These are phyloP conservation scores for Didymellaceae sp. DNA, from an alignment of 2,329 filamentous ascomycete species.

Conservation along the genomic window DNA sequence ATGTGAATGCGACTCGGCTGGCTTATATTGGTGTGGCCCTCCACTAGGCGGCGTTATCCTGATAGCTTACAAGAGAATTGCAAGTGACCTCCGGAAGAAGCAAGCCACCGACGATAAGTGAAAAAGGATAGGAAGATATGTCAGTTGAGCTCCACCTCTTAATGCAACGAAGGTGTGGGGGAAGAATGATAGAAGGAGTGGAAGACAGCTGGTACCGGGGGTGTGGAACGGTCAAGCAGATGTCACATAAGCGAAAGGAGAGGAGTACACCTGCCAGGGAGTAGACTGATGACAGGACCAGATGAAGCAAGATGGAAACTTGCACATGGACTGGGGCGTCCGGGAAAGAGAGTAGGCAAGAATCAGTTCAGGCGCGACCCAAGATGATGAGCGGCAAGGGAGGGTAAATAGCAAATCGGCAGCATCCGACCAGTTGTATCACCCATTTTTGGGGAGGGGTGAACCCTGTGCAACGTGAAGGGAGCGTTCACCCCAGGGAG, in stretches of 20 bases:
- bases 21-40: too few species aligned
- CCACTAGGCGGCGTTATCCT: too few species aligned
- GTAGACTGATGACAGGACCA: conserved; percentile 28
- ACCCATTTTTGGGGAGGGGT: conserved; percentile 29
- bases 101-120: conserved; percentile 16
- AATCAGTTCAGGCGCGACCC: conserved; percentile 37
- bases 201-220: conserved; percentile 29
- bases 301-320: conserved; percentile 29
- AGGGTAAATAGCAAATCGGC: conserved; percentile 34
- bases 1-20: too few species aligned
- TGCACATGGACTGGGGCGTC: conserved; percentile 28
- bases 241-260: conserved; percentile 40
- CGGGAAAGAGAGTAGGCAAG: conserved; percentile 29
- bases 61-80: neutral
- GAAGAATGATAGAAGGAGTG: conserved; percentile 28
- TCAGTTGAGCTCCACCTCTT: conserved; percentile 34
- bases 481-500: conserved; percentile 33
- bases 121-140: conserved; percentile 14
- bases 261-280: conserved; percentile 29
- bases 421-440: conserved; percentile 29
- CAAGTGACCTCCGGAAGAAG: neutral
- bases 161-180: conserved; percentile 34
- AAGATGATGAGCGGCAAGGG: conserved; percentile 38
- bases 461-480: conserved; percentile 37
- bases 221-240: conserved; percentile 31